Base-by-base conservation (phyloP, 1,139 yeast species). In the Sugiyamaella japonica region DNA sequence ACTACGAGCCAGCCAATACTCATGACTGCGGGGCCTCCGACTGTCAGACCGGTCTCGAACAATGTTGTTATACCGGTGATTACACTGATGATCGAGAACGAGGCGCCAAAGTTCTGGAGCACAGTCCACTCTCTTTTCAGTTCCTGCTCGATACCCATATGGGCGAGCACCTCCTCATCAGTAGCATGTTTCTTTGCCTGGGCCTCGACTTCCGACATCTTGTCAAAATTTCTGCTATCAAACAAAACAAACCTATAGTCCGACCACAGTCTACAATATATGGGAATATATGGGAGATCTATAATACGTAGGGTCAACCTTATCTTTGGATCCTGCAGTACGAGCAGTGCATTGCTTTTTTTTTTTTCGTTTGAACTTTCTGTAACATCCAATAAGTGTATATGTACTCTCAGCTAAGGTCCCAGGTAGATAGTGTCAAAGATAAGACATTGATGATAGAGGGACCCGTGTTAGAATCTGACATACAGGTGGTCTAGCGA, bases 1-100 rank as follows among this genome's bases (percentile, higher is more conserved):
- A 85, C 79, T 36, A 81, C 73, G 55, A 84, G 75, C 89, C 89
- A 85, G 53, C 89, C 86, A 87, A 88, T 84, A 15, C 82, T 78
- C 34, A 81, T 75, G 4, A 84, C 65, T 3, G 68, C 70, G 7
- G 74, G 70, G 42, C 73, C 73, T n/a, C 68, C 68, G 29, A 69
- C 66, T 15, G 66, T 58, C 44, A 72, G 73, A 42, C 61, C 61
- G 31, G 56, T 54, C 34, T 43, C 47, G 29, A 58, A 58, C 31
- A 58, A 50, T 20, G 61, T 56, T 9, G 59, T 58, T 31, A 78
- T 76, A 38, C 79, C 75, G 5, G 82, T 81, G 20, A 78, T 68
- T 52, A 78, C 65, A 23, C 80, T 81, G 79, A 79, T 79, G 59
- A 79, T 78, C 45, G 79, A 74, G 64, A 77, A 79, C 2, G 82